These are phyloP conservation scores for Zymoseptoria pseudotritici DNA, from an alignment of 2,329 filamentous ascomycete species.

Conservation along the genomic window DNA sequence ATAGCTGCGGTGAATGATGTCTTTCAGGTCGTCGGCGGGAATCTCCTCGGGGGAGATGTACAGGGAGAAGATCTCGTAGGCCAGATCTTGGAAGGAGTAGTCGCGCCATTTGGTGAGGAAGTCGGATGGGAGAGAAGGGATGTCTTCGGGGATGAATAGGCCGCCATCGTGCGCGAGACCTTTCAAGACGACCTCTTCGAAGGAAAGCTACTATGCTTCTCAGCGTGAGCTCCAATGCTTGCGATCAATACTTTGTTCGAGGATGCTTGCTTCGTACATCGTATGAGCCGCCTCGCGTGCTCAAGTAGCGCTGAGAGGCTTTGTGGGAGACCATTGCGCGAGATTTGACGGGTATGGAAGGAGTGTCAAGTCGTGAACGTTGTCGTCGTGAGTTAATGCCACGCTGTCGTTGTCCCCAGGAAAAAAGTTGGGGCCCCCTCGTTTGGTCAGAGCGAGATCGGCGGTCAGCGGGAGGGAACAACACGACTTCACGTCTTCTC, in stretches of 20 bases:
- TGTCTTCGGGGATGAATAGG: constrained; percentile 79
- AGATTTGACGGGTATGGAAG: not conserved
- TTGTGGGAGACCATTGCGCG: constrained; percentile 33
- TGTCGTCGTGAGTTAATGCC: not conserved
- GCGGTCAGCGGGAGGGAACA: not conserved
- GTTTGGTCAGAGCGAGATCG: not conserved
- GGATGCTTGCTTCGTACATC: constrained; percentile 40
- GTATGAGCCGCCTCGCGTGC: constrained; percentile 56
- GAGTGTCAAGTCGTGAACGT: not conserved
- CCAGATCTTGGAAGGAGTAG: constrained; percentile 72
- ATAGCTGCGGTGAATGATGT: constrained; percentile 78
- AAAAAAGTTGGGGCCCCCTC: not conserved
- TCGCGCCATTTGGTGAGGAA: constrained; percentile 68
- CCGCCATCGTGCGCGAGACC: constrained; percentile 81
- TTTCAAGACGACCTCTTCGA: constrained; percentile 85
- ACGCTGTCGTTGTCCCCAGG: not conserved
- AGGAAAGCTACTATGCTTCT: constrained; percentile 58
- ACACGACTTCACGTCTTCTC: not conserved
- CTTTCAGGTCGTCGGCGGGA: constrained; percentile 67
- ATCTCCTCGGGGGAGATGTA: constrained; percentile 84
- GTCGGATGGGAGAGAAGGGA: constrained; percentile 56
- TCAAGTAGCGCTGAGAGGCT: constrained; percentile 54
- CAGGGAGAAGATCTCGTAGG: constrained; percentile 75
- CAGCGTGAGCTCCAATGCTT: constrained; percentile 25
- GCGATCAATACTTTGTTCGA: constrained; percentile 1